Conservation (phyloP, 225 moss, liverwort and hornwort genomes). For the Pseudoscleropodium purum region DNA sequence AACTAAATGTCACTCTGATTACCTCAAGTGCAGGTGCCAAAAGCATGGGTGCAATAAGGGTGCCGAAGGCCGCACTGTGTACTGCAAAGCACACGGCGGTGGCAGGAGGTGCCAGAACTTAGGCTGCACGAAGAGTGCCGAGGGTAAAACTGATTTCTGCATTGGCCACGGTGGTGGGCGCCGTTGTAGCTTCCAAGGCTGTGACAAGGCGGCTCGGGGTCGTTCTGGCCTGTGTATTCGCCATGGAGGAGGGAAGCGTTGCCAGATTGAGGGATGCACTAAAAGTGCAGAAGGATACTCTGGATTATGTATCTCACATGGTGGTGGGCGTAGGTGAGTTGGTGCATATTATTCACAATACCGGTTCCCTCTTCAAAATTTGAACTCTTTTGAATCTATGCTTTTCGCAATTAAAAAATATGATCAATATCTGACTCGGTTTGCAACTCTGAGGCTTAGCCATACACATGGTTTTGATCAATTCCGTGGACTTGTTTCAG, state of each 20-base stretch:
- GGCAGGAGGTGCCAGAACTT: constrained; percentile 89
- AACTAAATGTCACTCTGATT: constrained; percentile 72
- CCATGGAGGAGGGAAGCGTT: constrained; percentile 94
- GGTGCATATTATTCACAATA: neutral
- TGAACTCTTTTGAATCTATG: neutral
- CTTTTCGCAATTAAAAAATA: neutral
- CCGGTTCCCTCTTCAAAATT: neutral
- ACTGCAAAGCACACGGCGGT: constrained; percentile 97
- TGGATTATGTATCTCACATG: constrained; percentile 93
- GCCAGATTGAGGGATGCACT: constrained; percentile 81
- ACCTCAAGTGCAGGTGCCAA: constrained; percentile 79
- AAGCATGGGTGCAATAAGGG: constrained; percentile 98
- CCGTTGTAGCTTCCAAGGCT: constrained; percentile 78
- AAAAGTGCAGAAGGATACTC: constrained; percentile 72
- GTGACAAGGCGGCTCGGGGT: constrained; percentile 96
- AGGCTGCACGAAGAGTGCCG: constrained; percentile 97
- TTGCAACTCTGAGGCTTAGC: neutral
- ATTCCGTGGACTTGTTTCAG: constrained; percentile 2
- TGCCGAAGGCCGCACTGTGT: constrained; percentile 95
- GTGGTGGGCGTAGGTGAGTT: constrained; percentile 71
- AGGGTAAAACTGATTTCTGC: constrained; percentile 94
- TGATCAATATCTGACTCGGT: neutral
- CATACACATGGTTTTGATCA: neutral
- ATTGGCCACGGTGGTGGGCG: constrained; percentile 98
- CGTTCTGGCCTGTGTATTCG: constrained; percentile 97